Percentiles rank a stretch among this genome's conserved stretches.
These are phyloP conservation scores for Rubia occidens DNA, from an alignment of 305 asterid species.

Conservation along the genomic window DNA sequence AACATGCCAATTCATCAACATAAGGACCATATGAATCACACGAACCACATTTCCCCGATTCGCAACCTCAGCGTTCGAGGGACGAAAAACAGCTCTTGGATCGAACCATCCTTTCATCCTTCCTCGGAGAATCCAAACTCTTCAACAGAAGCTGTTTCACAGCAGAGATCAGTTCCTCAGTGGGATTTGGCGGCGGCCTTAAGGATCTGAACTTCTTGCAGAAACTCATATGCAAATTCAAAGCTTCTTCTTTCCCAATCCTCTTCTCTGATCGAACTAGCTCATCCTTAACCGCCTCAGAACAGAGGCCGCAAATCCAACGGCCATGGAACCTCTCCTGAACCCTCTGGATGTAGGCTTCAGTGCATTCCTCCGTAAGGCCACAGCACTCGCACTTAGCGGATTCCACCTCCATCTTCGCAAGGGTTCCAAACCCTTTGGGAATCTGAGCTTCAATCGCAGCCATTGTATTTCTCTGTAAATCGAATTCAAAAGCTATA, in stretches of 20 bases:
- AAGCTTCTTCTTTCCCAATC: conserved; percentile 56
- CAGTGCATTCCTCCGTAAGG: conserved; percentile 69
- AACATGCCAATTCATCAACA: background rate
- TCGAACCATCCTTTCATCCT: conserved; percentile 28
- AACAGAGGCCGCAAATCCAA: conserved; percentile 80
- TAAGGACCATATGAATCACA: background rate
- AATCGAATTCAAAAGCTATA: background rate
- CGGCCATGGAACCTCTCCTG: conserved; percentile 51
- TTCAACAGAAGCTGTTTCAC: conserved; percentile 54
- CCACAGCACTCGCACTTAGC: conserved; percentile 74
- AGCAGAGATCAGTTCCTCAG: conserved; percentile 49
- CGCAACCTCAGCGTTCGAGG: conserved; percentile 21
- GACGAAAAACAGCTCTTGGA: conserved; percentile 33
- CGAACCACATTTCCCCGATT: background rate
- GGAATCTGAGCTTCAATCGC: conserved; percentile 11
- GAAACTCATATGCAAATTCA: conserved; percentile 56
- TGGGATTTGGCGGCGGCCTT: conserved; percentile 46
- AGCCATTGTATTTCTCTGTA: conserved; percentile 8
- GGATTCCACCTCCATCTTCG: conserved; percentile 19
- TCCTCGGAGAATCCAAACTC: conserved; percentile 60
- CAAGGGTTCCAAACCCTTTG: background rate
- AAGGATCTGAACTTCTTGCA: conserved; percentile 43
- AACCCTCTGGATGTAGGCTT: conserved; percentile 43
- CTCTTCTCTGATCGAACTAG: conserved; percentile 29
- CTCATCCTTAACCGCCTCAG: conserved; percentile 76